A percentile compares a stretch with the other conserved stretches of the same genome.
These are phyloP conservation scores for Wallacemonas collosoma DNA, from an alignment of 208 protist genomes.

Conservation along the genomic window DNA sequence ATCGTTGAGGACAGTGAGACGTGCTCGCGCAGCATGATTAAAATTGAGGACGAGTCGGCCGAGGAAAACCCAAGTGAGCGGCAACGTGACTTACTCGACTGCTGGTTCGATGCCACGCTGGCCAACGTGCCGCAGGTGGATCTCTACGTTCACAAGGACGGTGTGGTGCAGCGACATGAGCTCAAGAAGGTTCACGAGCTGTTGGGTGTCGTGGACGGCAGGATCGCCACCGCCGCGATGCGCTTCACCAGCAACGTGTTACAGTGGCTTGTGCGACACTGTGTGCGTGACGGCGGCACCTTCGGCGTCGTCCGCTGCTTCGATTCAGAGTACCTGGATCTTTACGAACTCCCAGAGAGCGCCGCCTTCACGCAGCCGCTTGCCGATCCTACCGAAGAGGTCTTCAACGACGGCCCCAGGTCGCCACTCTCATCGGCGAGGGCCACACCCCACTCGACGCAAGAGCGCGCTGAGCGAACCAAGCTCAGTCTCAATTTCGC, in stretches of 20 bases:
- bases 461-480: constrained; percentile 22
- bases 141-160: constrained; percentile 77
- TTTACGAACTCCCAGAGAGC: constrained; percentile 64
- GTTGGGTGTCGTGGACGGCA: constrained; percentile 57
- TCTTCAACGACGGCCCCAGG: not conserved
- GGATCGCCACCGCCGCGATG: constrained; percentile 78
- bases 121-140: constrained; percentile 81
- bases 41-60: constrained; percentile 43
- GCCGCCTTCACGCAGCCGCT: constrained; percentile 5
- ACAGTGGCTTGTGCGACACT: constrained; percentile 73
- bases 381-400: constrained; percentile 7
- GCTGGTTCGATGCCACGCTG: constrained; percentile 86
- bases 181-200: constrained; percentile 74
- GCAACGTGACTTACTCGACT: constrained; percentile 58
- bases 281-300: constrained; percentile 56
- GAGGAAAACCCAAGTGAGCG: constrained; percentile 33
- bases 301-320: constrained; percentile 71
- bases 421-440: not conserved
- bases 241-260: constrained; percentile 79
- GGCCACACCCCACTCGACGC: not conserved
- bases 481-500: constrained; percentile 64
- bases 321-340: constrained; percentile 51
- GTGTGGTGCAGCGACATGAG: constrained; percentile 73
- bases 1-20: constrained; percentile 56
- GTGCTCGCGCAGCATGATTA: constrained; percentile 51